Percentiles rank a stretch among this genome's conserved stretches.
Conservation (phyloP, 1,139 yeast species). For the Yamadazyma songkhlaensis region DNA sequence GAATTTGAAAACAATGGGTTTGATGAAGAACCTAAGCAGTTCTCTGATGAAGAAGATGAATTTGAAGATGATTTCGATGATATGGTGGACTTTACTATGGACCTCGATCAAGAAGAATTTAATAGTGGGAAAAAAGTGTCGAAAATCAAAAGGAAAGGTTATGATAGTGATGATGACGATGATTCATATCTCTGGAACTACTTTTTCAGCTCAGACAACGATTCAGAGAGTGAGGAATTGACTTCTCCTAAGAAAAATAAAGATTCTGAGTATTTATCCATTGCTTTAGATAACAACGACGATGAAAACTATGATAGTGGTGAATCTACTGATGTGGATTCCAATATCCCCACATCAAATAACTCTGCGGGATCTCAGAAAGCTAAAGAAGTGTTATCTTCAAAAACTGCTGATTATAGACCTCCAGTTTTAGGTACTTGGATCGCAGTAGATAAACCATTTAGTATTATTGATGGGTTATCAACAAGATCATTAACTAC, state of each 20-base stretch:
- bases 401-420: constrained; percentile 77
- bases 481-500: constrained; percentile 69
- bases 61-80: constrained; percentile 32
- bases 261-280: constrained; percentile 4
- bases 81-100: constrained; percentile 28
- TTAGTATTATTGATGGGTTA: constrained; percentile 91
- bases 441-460: constrained; percentile 81
- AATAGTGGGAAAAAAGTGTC: constrained; percentile 6
- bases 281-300: constrained; percentile 6
- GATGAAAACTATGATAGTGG: constrained; percentile 47
- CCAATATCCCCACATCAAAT: constrained; percentile 55
- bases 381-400: constrained; percentile 85
- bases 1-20: constrained; percentile 49
- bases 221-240: constrained; percentile 27
- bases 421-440: constrained; percentile 95
- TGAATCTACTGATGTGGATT: constrained; percentile 92
- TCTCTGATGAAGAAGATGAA: constrained; percentile 18
- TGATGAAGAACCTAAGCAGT: constrained; percentile 31
- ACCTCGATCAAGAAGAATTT: constrained; percentile 13
- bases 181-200: constrained; percentile 56
- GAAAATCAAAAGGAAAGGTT: constrained; percentile 11
- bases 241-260: constrained; percentile 2
- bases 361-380: constrained; percentile 60
- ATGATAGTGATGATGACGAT: constrained; percentile 46
- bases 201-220: constrained; percentile 47